Evolutionary conservation across 108 stramenopile genomes (phyloP), one percentile per base, ranked within the genome.

Genomic region (Cyclostephanos tholiformis): DNA sequence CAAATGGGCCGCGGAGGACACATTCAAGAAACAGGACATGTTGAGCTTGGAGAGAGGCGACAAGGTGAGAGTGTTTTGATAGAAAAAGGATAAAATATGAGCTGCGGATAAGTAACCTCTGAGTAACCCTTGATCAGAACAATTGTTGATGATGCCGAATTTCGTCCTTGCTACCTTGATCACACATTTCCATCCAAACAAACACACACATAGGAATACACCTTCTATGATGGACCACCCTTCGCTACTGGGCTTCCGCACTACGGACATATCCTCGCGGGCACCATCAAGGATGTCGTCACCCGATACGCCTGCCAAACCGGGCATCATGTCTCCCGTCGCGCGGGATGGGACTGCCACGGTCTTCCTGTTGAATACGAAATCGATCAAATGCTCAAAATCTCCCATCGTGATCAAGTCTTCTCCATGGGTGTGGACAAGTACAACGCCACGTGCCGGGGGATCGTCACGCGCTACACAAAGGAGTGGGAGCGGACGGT

Each of bases 301-400:
- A 99, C 99, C 1, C 96, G 99, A 16, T 98, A 97, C 80, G 99
- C 99, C 29, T 91, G 86, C 84, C 91, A 95, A 88, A 93, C 90
- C 0, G 97, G 97, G 8, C 90, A 94, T 68, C 82, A 91, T 59
- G 99, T 99, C 19, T 80, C 84, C 29, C 95, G 99, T 32, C 89
- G 99, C 9, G 97, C 97, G 19, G 99, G 99, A 26, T 99, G 99
- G 99, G 99, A 99, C 83, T 98, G 98, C 76, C 99, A 99, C 83
- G 99, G 99, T 19, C 85, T 99, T 2, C 99, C 99, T 16, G 97
- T 99, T 11, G 99, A 99, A 81, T 98, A 96, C 72, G 99, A 99
- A 82, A 99, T 99, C 64, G 99, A 97, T 74, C 95, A 98, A 77
- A 89, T 87, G 68, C 89, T 98, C 25, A 91, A 89, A 63, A 98